These are phyloP conservation scores for Neurospora sp. DNA, from an alignment of 495 filamentous ascomycete genomes.

Conservation along the genomic window DNA sequence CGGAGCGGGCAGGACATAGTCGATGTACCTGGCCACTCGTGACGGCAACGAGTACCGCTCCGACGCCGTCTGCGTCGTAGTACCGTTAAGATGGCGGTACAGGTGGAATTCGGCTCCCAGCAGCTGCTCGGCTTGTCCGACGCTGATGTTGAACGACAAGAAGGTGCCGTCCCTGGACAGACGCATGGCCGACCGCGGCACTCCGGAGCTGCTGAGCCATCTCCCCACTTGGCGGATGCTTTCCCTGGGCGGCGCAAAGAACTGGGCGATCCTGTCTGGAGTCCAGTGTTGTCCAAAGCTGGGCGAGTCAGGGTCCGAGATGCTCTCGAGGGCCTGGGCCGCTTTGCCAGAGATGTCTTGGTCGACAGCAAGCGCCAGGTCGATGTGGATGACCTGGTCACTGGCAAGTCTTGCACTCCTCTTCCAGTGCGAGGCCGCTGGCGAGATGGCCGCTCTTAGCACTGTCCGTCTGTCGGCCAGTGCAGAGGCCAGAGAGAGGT, in stretches of 20 bases:
- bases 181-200: constrained; percentile 12
- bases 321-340: background rate
- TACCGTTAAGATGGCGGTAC: background rate
- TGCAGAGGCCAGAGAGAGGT: background rate
- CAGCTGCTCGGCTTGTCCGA: background rate
- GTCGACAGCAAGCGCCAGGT: background rate
- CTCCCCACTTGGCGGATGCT: constrained; percentile 7
- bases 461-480: background rate
- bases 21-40: background rate
- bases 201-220: constrained; percentile 42
- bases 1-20: background rate
- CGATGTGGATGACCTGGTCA: background rate
- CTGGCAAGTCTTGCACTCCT: background rate
- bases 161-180: background rate
- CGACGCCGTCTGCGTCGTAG: background rate
- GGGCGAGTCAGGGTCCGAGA: constrained; percentile 19
- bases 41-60: background rate
- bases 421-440: background rate
- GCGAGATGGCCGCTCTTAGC: background rate
- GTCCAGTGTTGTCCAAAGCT: constrained; percentile 19
- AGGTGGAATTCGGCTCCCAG: background rate
- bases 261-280: constrained; percentile 8
- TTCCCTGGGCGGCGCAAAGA: constrained; percentile 10
- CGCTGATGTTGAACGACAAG: background rate
- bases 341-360: background rate